Evolutionary conservation across 805 yeast genomes (phyloP).

Genomic region (Aciculoconidium aculeatum): DNA sequence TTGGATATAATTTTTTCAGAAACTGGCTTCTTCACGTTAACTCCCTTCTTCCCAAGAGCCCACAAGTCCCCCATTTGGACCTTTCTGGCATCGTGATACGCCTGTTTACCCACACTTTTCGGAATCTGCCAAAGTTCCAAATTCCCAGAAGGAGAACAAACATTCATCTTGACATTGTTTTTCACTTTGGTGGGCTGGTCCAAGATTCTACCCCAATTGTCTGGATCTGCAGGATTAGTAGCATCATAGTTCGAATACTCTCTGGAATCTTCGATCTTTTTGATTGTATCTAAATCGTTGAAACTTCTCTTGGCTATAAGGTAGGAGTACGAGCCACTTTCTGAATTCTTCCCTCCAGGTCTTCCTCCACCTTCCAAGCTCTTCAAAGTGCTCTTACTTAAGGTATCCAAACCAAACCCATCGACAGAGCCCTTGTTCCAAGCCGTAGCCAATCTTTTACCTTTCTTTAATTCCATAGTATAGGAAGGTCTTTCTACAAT

Average conservation of each 20-base stretch:
- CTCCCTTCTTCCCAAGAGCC: constrained; percentile 46
- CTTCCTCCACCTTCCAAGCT: constrained; percentile 71
- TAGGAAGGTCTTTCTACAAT: constrained; percentile 72
- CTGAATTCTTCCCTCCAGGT: constrained; percentile 63
- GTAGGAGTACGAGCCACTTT: constrained; percentile 68
- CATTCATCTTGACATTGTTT: constrained; percentile 73
- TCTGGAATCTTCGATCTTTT: constrained; percentile 34
- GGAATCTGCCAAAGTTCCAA: constrained; percentile 87
- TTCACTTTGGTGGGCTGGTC: constrained; percentile 69
- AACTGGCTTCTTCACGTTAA: constrained; percentile 24
- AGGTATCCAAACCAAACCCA: constrained; percentile 47
- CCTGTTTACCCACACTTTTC: constrained; percentile 64
- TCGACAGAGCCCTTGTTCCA: constrained; percentile 60
- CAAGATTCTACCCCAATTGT: constrained; percentile 68
- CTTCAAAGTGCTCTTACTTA: constrained; percentile 21
- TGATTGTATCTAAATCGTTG: constrained; percentile 37
- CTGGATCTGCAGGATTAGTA: constrained; percentile 18
- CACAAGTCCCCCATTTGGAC: constrained; percentile 81
- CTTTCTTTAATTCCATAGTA: constrained; percentile 79
- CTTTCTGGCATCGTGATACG: constrained; percentile 88
- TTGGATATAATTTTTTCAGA: constrained; percentile 26
- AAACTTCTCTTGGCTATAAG: constrained; percentile 59
- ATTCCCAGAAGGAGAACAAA: constrained; percentile 75
- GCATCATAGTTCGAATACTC: constrained; percentile 19
- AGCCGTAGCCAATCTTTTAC: constrained; percentile 60